phyloP scores from a whole-genome alignment of 257 asterid species.

The Solanum chilense region DNA sequence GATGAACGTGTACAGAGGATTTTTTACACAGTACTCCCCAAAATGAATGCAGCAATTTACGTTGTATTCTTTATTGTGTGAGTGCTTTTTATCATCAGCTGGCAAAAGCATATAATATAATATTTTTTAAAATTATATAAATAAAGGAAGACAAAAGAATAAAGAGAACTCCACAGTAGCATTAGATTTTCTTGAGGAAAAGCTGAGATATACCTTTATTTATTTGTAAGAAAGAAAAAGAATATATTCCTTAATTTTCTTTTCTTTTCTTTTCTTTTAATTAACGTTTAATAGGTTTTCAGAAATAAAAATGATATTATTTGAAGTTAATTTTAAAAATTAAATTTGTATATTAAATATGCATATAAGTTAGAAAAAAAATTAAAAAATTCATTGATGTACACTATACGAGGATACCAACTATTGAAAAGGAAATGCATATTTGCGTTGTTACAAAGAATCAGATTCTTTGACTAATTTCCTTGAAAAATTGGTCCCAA shows the following conservation, averaged over 20 bases:
- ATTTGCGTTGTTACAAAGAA: background rate
- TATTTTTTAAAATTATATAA: background rate
- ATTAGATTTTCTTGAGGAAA: background rate
- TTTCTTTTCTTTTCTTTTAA: background rate
- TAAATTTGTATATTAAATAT: background rate
- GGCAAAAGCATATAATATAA: background rate
- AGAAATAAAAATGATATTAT: background rate
- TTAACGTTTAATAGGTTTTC: background rate
- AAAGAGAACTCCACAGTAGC: background rate
- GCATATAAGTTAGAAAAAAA: background rate
- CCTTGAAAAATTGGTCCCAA: background rate
- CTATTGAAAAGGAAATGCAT: background rate
- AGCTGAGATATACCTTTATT: background rate
- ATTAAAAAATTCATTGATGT: background rate
- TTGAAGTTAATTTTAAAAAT: background rate
- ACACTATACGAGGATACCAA: background rate
- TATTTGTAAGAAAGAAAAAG: background rate
- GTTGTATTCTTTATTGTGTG: background rate
- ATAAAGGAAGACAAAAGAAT: background rate
- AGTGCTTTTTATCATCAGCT: background rate
- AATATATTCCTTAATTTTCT: background rate
- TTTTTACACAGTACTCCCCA: background rate
- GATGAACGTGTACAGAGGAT: background rate
- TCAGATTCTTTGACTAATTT: background rate
- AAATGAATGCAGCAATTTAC: background rate